Evolutionary conservation across 2,329 filamentous ascomycete genomes (phyloP).

Genomic region (Monilinia aucupariae): DNA sequence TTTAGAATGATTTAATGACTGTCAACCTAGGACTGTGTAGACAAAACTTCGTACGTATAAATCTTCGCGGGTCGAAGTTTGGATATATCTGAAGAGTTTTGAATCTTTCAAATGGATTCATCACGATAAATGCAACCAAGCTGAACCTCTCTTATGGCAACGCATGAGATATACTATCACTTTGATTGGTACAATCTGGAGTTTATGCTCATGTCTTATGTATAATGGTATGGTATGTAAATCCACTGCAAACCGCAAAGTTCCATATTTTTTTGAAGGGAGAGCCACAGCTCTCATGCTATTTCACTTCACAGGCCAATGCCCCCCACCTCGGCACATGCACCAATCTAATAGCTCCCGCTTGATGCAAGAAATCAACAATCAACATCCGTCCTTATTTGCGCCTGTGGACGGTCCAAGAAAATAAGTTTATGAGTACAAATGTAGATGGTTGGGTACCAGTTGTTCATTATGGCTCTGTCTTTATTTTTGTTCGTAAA

Average conservation of each 20-base stretch:
- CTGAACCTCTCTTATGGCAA: too few relatives aligned
- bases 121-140: too few relatives aligned
- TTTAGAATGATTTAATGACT: too few relatives aligned
- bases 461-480: conserved; percentile 6
- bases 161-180: neutral
- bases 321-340: neutral
- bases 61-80: too few relatives aligned
- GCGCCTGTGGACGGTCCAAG: neutral
- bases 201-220: neutral
- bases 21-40: too few relatives aligned
- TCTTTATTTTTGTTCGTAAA: conserved; percentile 32
- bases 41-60: too few relatives aligned
- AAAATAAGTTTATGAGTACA: neutral
- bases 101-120: too few relatives aligned
- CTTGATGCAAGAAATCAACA: neutral
- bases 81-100: too few relatives aligned
- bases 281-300: neutral
- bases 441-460: neutral
- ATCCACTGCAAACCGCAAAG: neutral
- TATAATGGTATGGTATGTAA: neutral
- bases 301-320: neutral
- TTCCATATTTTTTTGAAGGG: neutral
- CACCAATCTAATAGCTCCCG: neutral
- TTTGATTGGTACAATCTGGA: neutral
- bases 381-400: neutral